Evolutionary conservation across 83 land plant species (phyloP).

Genomic region (Larix sibirica): DNA sequence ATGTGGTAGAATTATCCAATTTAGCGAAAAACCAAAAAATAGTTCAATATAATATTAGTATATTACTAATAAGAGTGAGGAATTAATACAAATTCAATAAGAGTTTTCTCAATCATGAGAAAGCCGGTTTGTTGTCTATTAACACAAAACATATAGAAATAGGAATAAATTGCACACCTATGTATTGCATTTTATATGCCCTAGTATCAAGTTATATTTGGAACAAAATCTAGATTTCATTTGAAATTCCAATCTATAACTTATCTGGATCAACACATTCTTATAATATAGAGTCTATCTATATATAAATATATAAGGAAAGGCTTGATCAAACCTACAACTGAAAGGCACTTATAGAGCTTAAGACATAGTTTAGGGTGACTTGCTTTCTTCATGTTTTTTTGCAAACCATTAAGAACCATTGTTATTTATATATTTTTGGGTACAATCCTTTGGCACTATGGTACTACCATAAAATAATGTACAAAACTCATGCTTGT

Average conservation of each 20-base stretch:
- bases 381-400: constrained; percentile 31
- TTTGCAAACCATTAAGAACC: constrained; percentile 65
- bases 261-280: constrained; percentile 40
- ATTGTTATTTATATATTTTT: constrained; percentile 56
- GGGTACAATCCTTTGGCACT: no score
- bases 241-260: not conserved
- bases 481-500: no score
- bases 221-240: not conserved
- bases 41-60: no score
- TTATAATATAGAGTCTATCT: constrained; percentile 62
- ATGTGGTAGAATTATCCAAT: no score
- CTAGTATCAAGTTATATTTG: not conserved
- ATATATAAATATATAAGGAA: no score
- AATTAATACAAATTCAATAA: not conserved
- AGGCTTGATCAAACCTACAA: constrained; percentile 55
- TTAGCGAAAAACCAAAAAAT: no score
- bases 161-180: not conserved
- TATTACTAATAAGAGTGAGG: not conserved
- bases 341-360: constrained; percentile 55
- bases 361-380: no score
- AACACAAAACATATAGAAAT: no score
- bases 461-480: no score
- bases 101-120: not conserved
- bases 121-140: not conserved
- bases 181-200: not conserved